Conservation (phyloP, 305 asterid genomes). For the Fraxinus greggii region DNA sequence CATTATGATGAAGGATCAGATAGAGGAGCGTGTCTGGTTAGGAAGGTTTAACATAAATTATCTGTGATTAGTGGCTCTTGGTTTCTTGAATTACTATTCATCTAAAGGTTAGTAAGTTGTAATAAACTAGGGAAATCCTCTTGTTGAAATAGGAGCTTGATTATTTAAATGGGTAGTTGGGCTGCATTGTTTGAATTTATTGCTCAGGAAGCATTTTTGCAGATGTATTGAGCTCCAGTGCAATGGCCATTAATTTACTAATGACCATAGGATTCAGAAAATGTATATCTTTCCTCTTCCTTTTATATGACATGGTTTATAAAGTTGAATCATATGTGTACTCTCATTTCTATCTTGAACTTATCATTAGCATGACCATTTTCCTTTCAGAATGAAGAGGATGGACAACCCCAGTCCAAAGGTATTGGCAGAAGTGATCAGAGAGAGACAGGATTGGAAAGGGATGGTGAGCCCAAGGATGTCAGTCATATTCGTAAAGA, state of each 20-base stretch:
- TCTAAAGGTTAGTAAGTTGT: neutral
- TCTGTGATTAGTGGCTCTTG: neutral
- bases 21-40: neutral
- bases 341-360: constrained; percentile 5
- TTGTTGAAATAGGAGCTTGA: neutral
- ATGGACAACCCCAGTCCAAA: constrained; percentile 28
- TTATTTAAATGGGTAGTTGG: neutral
- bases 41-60: neutral
- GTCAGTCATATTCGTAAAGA: constrained; percentile 37
- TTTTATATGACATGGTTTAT: neutral
- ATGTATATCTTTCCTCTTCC: neutral
- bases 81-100: neutral
- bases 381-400: constrained; percentile 43
- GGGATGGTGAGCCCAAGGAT: constrained; percentile 40
- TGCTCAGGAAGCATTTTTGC: constrained; percentile 7
- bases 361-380: neutral
- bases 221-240: neutral
- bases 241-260: neutral
- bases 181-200: neutral
- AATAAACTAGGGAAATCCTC: neutral
- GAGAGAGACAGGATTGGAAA: constrained; percentile 24
- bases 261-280: neutral
- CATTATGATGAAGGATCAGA: neutral
- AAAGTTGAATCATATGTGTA: neutral
- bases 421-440: neutral